Evolutionary conservation across 23 red algal species (phyloP).

Genomic region (Chondrus crispus): DNA sequence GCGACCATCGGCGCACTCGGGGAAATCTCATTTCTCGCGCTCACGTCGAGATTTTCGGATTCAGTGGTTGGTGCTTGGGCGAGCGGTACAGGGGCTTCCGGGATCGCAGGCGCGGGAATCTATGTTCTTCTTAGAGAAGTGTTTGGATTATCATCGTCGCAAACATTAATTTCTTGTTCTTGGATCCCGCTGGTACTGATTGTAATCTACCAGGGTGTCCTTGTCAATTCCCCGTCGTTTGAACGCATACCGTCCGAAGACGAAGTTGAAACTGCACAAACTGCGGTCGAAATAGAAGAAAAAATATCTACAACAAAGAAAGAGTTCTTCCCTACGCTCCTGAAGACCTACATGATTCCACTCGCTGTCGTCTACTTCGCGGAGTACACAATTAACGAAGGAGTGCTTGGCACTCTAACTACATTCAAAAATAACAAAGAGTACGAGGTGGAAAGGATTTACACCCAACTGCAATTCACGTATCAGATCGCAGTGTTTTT

Average conservation of each 20-base stretch:
- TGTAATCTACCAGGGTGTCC: background rate
- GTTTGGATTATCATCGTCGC: background rate
- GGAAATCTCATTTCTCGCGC: conserved; percentile 35
- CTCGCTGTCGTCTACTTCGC: conserved; percentile 35
- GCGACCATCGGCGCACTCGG: conserved; percentile 22
- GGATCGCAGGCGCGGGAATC: background rate
- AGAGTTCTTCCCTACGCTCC: background rate
- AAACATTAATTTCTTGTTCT: background rate
- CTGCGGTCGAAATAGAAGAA: background rate
- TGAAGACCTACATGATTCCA: background rate
- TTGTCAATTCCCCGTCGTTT: background rate
- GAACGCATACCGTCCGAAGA: background rate
- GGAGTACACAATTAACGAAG: conserved; percentile 49
- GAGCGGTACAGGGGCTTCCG: conserved; percentile 25
- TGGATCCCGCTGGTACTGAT: background rate
- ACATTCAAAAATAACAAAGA: background rate
- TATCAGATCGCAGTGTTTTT: conserved; percentile 47
- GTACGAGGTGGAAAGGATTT: background rate
- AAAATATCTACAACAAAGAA: background rate
- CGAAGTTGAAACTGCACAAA: background rate
- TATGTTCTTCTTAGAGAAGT: conserved; percentile 10
- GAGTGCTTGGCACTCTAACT: conserved; percentile 3
- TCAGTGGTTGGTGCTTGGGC: conserved; percentile 3
- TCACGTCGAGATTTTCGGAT: background rate
- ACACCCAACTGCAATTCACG: background rate